Evolutionary conservation across 2,329 filamentous ascomycete genomes (phyloP).

Genomic region (Camillea tinctor): DNA sequence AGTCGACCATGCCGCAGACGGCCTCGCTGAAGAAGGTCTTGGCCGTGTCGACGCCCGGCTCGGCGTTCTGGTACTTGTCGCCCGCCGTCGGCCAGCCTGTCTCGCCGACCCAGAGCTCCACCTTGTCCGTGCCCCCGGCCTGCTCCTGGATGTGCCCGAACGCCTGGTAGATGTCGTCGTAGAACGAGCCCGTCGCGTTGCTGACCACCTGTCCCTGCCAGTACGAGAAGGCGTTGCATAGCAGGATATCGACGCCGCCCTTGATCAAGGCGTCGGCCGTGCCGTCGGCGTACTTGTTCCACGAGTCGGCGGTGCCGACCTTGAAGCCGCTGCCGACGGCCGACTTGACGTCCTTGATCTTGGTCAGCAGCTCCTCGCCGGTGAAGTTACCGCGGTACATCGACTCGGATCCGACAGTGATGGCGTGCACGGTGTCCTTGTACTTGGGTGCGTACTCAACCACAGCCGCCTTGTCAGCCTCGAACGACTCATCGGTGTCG

Average conservation of each 20-base stretch:
- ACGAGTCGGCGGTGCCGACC: constrained; percentile 68
- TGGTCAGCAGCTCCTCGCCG: constrained; percentile 55
- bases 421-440: constrained; percentile 61
- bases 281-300: constrained; percentile 70
- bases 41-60: constrained; percentile 59
- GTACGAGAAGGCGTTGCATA: constrained; percentile 71
- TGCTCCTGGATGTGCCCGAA: constrained; percentile 60
- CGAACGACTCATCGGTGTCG: constrained; percentile 61
- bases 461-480: constrained; percentile 55
- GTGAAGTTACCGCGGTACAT: constrained; percentile 69
- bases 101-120: constrained; percentile 69
- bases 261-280: constrained; percentile 63
- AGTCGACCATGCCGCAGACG: constrained; percentile 63
- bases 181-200: constrained; percentile 59
- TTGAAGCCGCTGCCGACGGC: constrained; percentile 51
- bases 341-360: constrained; percentile 61
- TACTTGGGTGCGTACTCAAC: constrained; percentile 43
- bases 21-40: constrained; percentile 59
- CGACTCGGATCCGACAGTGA: constrained; percentile 70
- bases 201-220: constrained; percentile 63
- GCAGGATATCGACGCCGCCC: constrained; percentile 54
- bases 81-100: constrained; percentile 66
- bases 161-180: constrained; percentile 66
- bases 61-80: constrained; percentile 59
- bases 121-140: constrained; percentile 47